A percentile compares a stretch with the other conserved stretches of the same genome.
Conservation (phyloP, 225 moss, liverwort and hornwort species). For the Ulota crispa region DNA sequence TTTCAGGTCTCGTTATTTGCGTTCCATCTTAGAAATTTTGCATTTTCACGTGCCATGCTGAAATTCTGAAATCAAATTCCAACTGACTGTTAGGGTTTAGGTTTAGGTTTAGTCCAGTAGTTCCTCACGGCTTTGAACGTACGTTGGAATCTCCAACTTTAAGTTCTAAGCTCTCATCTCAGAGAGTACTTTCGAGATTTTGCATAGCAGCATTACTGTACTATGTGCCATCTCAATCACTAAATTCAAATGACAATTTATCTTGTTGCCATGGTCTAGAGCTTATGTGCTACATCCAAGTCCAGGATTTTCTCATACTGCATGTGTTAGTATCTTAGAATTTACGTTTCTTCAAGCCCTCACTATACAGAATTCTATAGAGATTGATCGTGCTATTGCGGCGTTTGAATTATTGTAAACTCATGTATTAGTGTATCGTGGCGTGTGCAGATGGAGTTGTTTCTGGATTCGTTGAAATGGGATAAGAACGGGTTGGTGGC, state of each 20-base stretch:
- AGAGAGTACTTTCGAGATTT: neutral
- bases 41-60: neutral
- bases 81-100: neutral
- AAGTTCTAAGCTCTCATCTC: neutral
- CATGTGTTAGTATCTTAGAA: neutral
- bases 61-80: neutral
- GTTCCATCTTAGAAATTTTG: neutral
- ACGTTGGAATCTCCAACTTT: neutral
- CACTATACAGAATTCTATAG: neutral
- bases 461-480: constrained; percentile 88
- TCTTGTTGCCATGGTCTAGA: too few species aligned
- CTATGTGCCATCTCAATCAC: too few species aligned
- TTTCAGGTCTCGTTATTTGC: neutral
- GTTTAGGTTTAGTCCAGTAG: neutral
- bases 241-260: too few species aligned
- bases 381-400: neutral
- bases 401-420: neutral
- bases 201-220: too few species aligned
- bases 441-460: constrained; percentile 64
- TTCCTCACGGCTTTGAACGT: neutral
- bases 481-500: constrained; percentile 88
- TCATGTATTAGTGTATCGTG: neutral
- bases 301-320: neutral
- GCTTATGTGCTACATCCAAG: too few species aligned
- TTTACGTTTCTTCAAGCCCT: neutral